Conservation (phyloP, 257 asterid species). For the Schizonepeta tenuifolia region DNA sequence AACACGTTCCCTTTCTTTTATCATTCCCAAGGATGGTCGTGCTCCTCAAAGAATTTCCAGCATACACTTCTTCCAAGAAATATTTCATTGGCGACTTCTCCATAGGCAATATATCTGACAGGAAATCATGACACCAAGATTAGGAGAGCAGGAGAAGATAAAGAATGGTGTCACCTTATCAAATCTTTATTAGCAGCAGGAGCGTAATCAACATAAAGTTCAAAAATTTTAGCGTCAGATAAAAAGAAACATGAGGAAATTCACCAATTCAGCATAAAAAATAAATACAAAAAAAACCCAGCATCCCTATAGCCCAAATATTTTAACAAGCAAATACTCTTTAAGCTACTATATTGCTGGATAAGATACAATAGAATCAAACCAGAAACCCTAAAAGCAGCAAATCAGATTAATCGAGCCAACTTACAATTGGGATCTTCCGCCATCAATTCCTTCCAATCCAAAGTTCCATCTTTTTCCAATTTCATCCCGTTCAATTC, state of each 20-base stretch:
- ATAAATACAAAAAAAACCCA: constrained; percentile 2
- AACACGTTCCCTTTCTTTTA: constrained; percentile 89
- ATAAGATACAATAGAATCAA: background rate
- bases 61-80: constrained; percentile 87
- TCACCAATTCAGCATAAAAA: constrained; percentile 10
- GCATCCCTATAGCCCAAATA: constrained; percentile 2
- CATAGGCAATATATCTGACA: constrained; percentile 57
- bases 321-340: background rate
- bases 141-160: constrained; percentile 33
- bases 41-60: constrained; percentile 86
- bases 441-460: constrained; percentile 83
- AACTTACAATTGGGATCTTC: constrained; percentile 69
- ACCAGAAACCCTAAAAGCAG: background rate
- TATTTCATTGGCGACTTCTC: constrained; percentile 83
- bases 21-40: constrained; percentile 82
- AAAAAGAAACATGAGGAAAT: background rate
- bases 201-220: constrained; percentile 7
- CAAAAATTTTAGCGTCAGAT: background rate
- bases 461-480: constrained; percentile 72
- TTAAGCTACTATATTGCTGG: constrained; percentile 2
- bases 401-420: background rate
- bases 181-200: constrained; percentile 17
- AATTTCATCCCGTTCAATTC: constrained; percentile 60
- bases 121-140: constrained; percentile 28
- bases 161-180: background rate